Conservation (phyloP, 2,329 filamentous ascomycete species). For the Calonectria crousiana region DNA sequence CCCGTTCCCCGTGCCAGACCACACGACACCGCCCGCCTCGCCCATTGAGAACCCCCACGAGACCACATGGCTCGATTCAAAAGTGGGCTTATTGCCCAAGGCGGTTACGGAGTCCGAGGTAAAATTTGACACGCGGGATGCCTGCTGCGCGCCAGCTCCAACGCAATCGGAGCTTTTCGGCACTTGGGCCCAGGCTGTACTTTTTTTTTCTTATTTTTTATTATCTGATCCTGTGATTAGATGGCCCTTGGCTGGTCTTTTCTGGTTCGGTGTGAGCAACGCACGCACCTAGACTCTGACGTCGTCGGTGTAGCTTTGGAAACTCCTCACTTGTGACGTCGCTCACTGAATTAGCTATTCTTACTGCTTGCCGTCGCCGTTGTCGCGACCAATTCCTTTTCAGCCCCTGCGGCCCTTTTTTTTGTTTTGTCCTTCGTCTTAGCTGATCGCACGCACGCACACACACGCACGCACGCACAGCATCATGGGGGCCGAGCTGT, state of each 20-base stretch:
- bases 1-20: background rate
- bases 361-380: background rate
- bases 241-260: background rate
- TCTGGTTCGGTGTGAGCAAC: background rate
- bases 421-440: background rate
- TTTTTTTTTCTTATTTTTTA: background rate
- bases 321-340: background rate
- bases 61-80: background rate
- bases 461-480: background rate
- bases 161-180: constrained; percentile 17
- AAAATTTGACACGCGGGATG: constrained; percentile 20
- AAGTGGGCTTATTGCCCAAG: constrained; percentile 3
- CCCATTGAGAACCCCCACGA: background rate
- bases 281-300: background rate
- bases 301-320: constrained; percentile 8
- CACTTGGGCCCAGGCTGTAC: background rate
- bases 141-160: background rate
- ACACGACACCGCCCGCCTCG: background rate
- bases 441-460: background rate
- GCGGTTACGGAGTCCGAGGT: constrained; percentile 5
- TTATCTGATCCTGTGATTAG: constrained; percentile 25
- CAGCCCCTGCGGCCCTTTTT: background rate
- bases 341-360: background rate
- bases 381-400: background rate
- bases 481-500: constrained; percentile 75